These are phyloP conservation scores for Carex littledalei DNA, from an alignment of 176 grass and related monocot genomes.

Conservation along the genomic window DNA sequence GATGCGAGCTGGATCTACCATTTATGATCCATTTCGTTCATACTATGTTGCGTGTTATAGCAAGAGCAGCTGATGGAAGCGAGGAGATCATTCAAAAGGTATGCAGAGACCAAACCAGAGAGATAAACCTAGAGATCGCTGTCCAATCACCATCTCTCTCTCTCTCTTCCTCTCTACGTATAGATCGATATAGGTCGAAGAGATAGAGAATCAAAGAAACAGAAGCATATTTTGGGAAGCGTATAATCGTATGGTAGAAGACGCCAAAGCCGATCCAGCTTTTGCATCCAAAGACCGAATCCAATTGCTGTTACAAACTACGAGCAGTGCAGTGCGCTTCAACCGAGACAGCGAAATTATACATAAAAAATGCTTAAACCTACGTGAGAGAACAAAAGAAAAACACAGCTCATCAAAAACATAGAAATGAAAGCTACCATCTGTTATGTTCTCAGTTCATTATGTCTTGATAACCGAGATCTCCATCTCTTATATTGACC, in stretches of 20 bases:
- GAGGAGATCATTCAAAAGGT: slow-evolving; percentile 72
- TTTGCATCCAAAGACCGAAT: background rate
- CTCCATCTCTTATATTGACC: slow-evolving; percentile 27
- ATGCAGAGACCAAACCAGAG: slow-evolving; percentile 59
- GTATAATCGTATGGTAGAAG: slow-evolving; percentile 23
- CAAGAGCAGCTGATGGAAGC: slow-evolving; percentile 31
- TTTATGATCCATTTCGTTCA: background rate
- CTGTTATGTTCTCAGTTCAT: background rate
- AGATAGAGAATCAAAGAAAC: slow-evolving; percentile 7
- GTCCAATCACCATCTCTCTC: slow-evolving; percentile 27
- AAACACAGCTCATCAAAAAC: background rate
- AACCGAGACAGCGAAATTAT: background rate
- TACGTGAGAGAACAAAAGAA: slow-evolving; percentile 19
- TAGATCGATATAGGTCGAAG: slow-evolving; percentile 6
- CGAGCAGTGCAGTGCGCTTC: background rate
- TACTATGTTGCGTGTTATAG: slow-evolving; percentile 16
- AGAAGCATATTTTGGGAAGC: slow-evolving; percentile 70
- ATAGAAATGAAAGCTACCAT: slow-evolving; percentile 12
- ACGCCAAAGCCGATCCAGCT: slow-evolving; percentile 24
- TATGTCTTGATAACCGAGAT: slow-evolving; percentile 27
- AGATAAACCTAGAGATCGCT: slow-evolving; percentile 76
- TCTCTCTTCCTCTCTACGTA: slow-evolving; percentile 21
- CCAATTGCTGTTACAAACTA: slow-evolving; percentile 4
- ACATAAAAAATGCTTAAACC: slow-evolving; percentile 21
- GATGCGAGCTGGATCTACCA: no score